Conservation (phyloP, 768 basidiomycete genomes). For the Psilocybe cyanescens region DNA sequence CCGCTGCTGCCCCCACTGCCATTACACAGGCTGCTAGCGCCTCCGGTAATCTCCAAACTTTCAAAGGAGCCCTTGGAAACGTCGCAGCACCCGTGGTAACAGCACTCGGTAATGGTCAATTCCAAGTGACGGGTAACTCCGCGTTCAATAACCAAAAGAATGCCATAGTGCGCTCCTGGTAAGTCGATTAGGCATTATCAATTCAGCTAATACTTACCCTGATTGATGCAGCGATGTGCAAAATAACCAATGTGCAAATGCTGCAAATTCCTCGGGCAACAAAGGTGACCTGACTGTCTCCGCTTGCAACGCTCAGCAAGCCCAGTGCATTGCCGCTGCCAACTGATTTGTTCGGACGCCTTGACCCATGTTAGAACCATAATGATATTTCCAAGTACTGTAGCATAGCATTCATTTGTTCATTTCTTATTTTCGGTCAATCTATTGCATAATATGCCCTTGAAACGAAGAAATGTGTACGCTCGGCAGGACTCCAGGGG, state of each 20-base stretch:
- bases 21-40: slow-evolving; percentile 2
- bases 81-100: slow-evolving; percentile 50
- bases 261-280: slow-evolving; percentile 55
- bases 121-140: slow-evolving; percentile 53
- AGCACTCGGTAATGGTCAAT: slow-evolving; percentile 41
- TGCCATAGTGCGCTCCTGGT: slow-evolving; percentile 55
- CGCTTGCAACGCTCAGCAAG: slow-evolving; percentile 49
- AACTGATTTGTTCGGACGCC: not conserved
- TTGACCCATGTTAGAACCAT: slow-evolving; percentile 2
- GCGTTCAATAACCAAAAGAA: slow-evolving; percentile 46
- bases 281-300: slow-evolving; percentile 48
- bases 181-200: slow-evolving; percentile 10
- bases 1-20: slow-evolving; percentile 9
- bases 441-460: slow-evolving; percentile 6
- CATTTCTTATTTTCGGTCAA: slow-evolving; percentile 6
- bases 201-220: not conserved
- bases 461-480: not conserved
- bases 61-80: slow-evolving; percentile 51
- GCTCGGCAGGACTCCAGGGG: no score
- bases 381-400: slow-evolving; percentile 5
- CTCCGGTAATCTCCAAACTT: slow-evolving; percentile 49
- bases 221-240: slow-evolving; percentile 48
- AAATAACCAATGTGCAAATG: slow-evolving; percentile 62
- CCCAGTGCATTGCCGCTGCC: slow-evolving; percentile 38
- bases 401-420: slow-evolving; percentile 2